Percentiles rank a stretch among this genome's conserved stretches.
Conservation (phyloP, 768 basidiomycete species). For the Macrolepiota dolichaula region DNA sequence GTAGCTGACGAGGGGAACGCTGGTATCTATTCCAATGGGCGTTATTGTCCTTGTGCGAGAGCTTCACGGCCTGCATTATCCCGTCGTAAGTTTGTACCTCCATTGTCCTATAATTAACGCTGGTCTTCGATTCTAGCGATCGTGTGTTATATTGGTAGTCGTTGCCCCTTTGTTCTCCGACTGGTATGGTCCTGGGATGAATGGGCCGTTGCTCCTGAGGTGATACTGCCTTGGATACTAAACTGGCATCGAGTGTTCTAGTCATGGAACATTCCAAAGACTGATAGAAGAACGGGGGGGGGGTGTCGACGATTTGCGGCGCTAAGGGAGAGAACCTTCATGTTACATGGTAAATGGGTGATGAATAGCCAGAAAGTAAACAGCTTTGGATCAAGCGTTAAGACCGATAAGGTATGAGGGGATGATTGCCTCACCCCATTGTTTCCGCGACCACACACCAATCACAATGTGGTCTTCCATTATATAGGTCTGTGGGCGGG, state of each 20-base stretch:
- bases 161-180: conserved; percentile 2
- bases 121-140: conserved; percentile 2
- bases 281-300: not conserved
- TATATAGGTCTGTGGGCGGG: not conserved
- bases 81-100: too few relatives aligned
- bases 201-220: conserved; percentile 3
- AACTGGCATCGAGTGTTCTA: not conserved
- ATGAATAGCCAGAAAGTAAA: not conserved
- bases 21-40: too few relatives aligned
- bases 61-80: not conserved
- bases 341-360: not conserved
- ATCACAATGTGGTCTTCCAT: not conserved
- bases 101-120: conserved; percentile 7
- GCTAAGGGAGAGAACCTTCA: not conserved
- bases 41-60: not conserved
- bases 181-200: not conserved
- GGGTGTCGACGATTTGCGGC: not conserved
- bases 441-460: not conserved
- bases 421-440: not conserved
- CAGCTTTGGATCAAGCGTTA: not conserved
- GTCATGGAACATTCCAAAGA: not conserved
- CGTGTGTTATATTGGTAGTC: not conserved
- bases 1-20: not conserved
- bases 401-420: not conserved
- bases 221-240: not conserved